Percentiles rank a stretch among this genome's conserved stretches.
phyloP scores from a whole-genome alignment of 1,284 basidiomycete genomes.

The Cronartium quercuum region DNA sequence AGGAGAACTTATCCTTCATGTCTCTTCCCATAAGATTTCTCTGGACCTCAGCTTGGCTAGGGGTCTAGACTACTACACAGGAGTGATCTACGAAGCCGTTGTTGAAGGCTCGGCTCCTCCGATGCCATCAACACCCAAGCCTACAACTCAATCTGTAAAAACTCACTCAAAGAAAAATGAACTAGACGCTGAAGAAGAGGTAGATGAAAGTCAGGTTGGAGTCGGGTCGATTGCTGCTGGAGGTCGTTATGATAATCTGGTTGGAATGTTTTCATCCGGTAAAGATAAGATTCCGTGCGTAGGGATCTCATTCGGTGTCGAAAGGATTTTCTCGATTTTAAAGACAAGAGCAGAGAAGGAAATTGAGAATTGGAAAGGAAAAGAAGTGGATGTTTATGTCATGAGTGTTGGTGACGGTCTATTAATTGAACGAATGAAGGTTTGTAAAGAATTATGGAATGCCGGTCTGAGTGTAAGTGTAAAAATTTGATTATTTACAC shows the following conservation, averaged over 20 bases:
- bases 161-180: slow-evolving; percentile 53
- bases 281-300: slow-evolving; percentile 80
- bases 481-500: not conserved
- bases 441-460: slow-evolving; percentile 75
- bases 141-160: slow-evolving; percentile 52
- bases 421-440: slow-evolving; percentile 73
- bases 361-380: slow-evolving; percentile 60
- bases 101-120: slow-evolving; percentile 90
- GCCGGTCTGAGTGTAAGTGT: slow-evolving; percentile 74
- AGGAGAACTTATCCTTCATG: not conserved
- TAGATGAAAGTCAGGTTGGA: slow-evolving; percentile 87
- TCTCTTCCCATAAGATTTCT: slow-evolving; percentile 60
- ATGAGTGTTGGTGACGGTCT: slow-evolving; percentile 87
- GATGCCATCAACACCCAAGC: slow-evolving; percentile 52
- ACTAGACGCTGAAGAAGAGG: slow-evolving; percentile 70
- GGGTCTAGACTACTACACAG: slow-evolving; percentile 97
- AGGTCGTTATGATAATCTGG: slow-evolving; percentile 94
- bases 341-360: slow-evolving; percentile 71
- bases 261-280: slow-evolving; percentile 75
- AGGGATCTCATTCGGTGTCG: slow-evolving; percentile 86
- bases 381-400: slow-evolving; percentile 91
- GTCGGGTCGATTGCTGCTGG: slow-evolving; percentile 97
- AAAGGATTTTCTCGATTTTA: slow-evolving; percentile 88
- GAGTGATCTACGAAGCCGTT: slow-evolving; percentile 95
- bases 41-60: slow-evolving; percentile 95